Evolutionary conservation across 2,329 filamentous ascomycete species (phyloP).

Genomic region (Sporothrix dimorphospora): DNA sequence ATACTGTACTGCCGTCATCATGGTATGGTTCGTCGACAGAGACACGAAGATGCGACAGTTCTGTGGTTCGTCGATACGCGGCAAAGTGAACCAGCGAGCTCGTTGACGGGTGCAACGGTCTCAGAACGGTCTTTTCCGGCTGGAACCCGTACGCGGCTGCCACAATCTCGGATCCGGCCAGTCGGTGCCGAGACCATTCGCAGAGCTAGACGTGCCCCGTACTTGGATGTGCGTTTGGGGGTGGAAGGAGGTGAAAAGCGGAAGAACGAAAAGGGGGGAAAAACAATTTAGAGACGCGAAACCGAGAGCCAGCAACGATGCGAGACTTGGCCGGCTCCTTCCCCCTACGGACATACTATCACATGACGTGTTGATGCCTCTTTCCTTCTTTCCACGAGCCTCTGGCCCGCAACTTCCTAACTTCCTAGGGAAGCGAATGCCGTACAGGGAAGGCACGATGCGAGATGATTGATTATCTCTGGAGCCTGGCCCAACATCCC

Average conservation of each 20-base stretch:
- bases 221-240: not conserved
- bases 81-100: not conserved
- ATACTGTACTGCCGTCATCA: conserved; percentile 4
- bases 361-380: conserved; percentile 11
- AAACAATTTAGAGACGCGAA: not conserved
- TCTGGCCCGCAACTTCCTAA: not conserved
- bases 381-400: not conserved
- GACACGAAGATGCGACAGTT: not conserved
- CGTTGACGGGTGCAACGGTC: conserved; percentile 11
- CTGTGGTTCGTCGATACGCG: conserved; percentile 16
- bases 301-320: not conserved
- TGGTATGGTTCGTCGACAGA: not conserved
- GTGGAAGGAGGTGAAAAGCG: not conserved
- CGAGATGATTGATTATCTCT: conserved; percentile 6
- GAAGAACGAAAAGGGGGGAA: not conserved
- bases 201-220: not conserved
- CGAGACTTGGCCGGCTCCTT: conserved; percentile 7
- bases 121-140: conserved; percentile 11
- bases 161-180: conserved; percentile 19
- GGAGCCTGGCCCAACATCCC: not conserved
- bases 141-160: not conserved
- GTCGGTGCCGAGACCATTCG: conserved; percentile 1
- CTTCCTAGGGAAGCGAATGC: not conserved
- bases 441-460: conserved; percentile 12
- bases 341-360: not conserved